Conservation (phyloP, 2,329 filamentous ascomycete genomes). For the Aulographum hederae region DNA sequence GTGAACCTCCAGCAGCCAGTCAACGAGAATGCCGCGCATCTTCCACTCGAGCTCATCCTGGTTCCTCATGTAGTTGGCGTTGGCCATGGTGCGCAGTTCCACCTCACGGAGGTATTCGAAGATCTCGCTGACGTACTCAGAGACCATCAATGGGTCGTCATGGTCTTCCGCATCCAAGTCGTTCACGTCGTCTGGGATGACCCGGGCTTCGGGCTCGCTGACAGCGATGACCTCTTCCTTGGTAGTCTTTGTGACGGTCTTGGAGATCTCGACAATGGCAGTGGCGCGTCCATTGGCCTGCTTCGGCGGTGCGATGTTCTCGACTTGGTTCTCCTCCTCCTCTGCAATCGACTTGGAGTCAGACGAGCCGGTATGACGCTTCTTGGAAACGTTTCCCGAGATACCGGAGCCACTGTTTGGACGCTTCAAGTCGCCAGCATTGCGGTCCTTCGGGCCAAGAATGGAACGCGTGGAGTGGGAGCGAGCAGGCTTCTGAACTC, state of each 20-base stretch:
- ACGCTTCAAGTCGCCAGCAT: conserved; percentile 49
- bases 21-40: conserved; percentile 89
- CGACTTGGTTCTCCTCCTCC: conserved; percentile 35
- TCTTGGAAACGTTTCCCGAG: conserved; percentile 47
- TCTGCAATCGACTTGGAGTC: conserved; percentile 33
- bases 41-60: conserved; percentile 96
- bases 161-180: conserved; percentile 74
- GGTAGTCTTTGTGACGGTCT: conserved; percentile 12
- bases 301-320: conserved; percentile 45
- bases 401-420: conserved; percentile 54
- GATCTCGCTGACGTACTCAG: conserved; percentile 92
- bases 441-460: conserved; percentile 54
- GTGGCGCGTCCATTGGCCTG: conserved; percentile 37
- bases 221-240: conserved; percentile 14
- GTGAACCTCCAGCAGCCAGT: conserved; percentile 98
- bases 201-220: conserved; percentile 14
- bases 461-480: conserved; percentile 43
- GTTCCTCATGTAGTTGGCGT: conserved; percentile 86
- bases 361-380: conserved; percentile 37
- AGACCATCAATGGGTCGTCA: conserved; percentile 92
- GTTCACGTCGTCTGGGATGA: conserved; percentile 7
- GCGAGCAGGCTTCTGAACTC: conserved; percentile 54
- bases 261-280: conserved; percentile 34
- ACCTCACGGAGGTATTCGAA: conserved; percentile 88
- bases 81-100: conserved; percentile 64